phyloP scores from a whole-genome alignment of 768 basidiomycete genomes.

The Serpula lacrymans region DNA sequence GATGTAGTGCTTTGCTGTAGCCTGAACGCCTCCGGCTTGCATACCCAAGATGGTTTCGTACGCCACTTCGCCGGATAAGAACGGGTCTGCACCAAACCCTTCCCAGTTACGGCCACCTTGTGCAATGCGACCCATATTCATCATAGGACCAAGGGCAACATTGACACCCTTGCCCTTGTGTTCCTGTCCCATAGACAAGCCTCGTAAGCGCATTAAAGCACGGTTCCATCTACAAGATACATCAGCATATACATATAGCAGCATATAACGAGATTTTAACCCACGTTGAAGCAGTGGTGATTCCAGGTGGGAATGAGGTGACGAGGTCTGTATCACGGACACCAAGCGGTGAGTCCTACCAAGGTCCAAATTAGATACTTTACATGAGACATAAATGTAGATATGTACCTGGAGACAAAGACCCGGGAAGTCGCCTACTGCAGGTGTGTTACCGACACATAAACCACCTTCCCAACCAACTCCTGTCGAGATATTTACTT shows the following conservation, averaged over 20 bases:
- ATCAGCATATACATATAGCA: slow-evolving; percentile 1
- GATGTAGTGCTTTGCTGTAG: slow-evolving; percentile 82
- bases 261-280: slow-evolving; percentile 15
- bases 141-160: slow-evolving; percentile 76
- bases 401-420: slow-evolving; percentile 62
- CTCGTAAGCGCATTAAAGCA: slow-evolving; percentile 71
- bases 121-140: slow-evolving; percentile 80
- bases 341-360: slow-evolving; percentile 72
- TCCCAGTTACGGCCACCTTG: slow-evolving; percentile 91
- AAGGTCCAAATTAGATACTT: neutral
- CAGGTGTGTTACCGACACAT: slow-evolving; percentile 69
- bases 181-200: slow-evolving; percentile 77
- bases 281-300: slow-evolving; percentile 80
- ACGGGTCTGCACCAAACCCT: slow-evolving; percentile 93
- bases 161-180: slow-evolving; percentile 83
- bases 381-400: neutral
- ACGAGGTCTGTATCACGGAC: slow-evolving; percentile 72
- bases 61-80: slow-evolving; percentile 70
- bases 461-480: slow-evolving; percentile 41
- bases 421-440: slow-evolving; percentile 56
- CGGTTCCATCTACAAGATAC: slow-evolving; percentile 60
- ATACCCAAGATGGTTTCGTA: slow-evolving; percentile 81
- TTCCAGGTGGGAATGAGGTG: slow-evolving; percentile 79
- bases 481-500: slow-evolving; percentile 62
- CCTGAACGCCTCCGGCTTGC: slow-evolving; percentile 80